Evolutionary conservation across 164 flowering plant genomes (phyloP), one percentile per base, ranked within the genome.

Genomic region (Stephania japonica): DNA sequence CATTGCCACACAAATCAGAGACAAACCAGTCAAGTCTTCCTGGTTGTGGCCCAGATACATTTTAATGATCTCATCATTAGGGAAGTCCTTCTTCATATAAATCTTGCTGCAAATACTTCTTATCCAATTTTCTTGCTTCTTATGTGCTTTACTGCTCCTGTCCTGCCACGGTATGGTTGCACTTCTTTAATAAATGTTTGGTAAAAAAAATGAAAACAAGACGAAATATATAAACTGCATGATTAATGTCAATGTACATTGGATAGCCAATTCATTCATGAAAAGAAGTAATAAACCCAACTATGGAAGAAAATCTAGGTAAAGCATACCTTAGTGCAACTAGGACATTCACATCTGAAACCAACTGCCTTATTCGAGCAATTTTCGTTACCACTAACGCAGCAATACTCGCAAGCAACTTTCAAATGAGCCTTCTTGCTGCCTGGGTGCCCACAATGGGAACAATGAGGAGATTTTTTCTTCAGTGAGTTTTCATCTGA

Each of bases 381-480:
- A 67, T 85, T 82, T 49, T 75, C 76, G 44, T 72, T 72, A 69
- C 41, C 50, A 78, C 24, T 79, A n/a, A 75, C 78, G 42, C 10
- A 42, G 74, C 99, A 95, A 77, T 80, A 73, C 74, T 84, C 85
- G 72, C 99, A 96, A 64, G 93, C 82, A 73, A 71, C 77, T 83
- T 86, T 86, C 27, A 82, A 53, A 82, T 96, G 99, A 71, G 79
- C 77, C 80, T 78, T 87, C 76, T 90, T 93, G 84, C 71, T 89
- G 61, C 99, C 98, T 6, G 94, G 98, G 84, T 96, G 98, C 65
- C 99, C 98, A 86, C 99, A 96, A 68, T 84, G 25, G 62, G 98
- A 90, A 78, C 99, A 96, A 75, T 96, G 99, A 68, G 87, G 83
- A 59, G 69, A 32, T 80, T 82, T 90, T 16, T n/a, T 44, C 79